Evolutionary conservation across 768 basidiomycete genomes (phyloP).

Genomic region (Mycena polygramma): DNA sequence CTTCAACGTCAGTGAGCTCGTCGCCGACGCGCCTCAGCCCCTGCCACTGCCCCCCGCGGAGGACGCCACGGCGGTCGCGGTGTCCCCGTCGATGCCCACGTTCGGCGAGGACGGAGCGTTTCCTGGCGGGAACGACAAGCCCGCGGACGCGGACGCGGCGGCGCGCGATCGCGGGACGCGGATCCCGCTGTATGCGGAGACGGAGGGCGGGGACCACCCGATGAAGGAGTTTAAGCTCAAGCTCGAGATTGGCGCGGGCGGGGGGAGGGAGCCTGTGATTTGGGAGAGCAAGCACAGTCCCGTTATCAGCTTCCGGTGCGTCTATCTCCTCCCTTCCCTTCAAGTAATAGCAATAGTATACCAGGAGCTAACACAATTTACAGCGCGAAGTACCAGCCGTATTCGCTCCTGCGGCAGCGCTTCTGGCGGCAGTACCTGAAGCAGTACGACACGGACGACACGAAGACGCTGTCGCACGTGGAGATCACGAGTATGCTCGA

Average conservation of each 20-base stretch:
- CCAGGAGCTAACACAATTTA: background rate
- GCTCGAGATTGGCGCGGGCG: conserved; percentile 49
- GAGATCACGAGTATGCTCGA: conserved; percentile 97
- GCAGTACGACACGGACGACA: conserved; percentile 93
- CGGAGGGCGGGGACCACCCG: conserved; percentile 66
- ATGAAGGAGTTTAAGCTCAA: conserved; percentile 83
- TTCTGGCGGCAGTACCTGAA: conserved; percentile 93
- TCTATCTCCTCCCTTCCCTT: too few relatives aligned
- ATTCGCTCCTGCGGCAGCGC: conserved; percentile 88
- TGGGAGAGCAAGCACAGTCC: conserved; percentile 86
- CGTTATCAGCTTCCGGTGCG: conserved; percentile 73
- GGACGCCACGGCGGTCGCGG: background rate
- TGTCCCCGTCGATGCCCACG: conserved; percentile 22
- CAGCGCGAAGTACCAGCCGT: conserved; percentile 96
- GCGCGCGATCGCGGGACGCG: conserved; percentile 57
- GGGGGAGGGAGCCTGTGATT: conserved; percentile 67
- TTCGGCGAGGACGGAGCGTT: background rate
- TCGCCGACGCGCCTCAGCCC: conserved; percentile 76
- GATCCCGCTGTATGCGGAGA: conserved; percentile 61
- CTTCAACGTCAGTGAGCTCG: conserved; percentile 79
- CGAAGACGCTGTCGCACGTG: conserved; percentile 76
- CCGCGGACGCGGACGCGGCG: conserved; percentile 42
- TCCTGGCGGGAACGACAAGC: background rate
- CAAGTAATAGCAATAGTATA: background rate
- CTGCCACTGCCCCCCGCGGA: conserved; percentile 16